Percentiles rank a stretch among this genome's conserved stretches.
These are phyloP conservation scores for Phylloporus arenicola DNA, from an alignment of 768 basidiomycete genomes.

Conservation along the genomic window DNA sequence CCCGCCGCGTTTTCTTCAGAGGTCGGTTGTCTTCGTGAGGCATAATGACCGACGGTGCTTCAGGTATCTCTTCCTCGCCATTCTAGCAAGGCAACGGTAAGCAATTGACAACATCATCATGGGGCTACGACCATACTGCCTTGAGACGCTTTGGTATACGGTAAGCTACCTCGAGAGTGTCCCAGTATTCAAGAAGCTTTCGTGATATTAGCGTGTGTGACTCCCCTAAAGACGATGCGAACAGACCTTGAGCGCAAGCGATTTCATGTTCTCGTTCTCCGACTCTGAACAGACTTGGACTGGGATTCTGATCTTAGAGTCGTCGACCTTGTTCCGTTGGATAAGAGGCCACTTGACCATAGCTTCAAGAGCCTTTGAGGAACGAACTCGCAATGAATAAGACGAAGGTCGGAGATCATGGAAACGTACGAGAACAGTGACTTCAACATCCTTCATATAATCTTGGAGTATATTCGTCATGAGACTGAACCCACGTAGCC, in stretches of 20 bases:
- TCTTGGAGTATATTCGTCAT: conserved; percentile 89
- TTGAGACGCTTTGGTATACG: conserved; percentile 77
- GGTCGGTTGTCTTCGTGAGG: conserved; percentile 28
- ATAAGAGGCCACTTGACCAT: conserved; percentile 77
- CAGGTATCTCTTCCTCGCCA: conserved; percentile 27
- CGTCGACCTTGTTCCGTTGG: conserved; percentile 88
- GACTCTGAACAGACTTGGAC: conserved; percentile 51
- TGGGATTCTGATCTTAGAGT: conserved; percentile 63
- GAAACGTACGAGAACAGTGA: conserved; percentile 59
- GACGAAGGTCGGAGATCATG: neutral
- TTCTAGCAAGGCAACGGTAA: conserved; percentile 16
- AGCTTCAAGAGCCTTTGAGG: conserved; percentile 53
- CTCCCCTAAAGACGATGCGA: neutral
- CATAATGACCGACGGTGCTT: conserved; percentile 13
- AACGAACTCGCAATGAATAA: neutral
- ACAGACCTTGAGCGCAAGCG: conserved; percentile 58
- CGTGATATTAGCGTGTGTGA: neutral
- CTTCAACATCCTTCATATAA: conserved; percentile 60
- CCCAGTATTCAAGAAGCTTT: conserved; percentile 80
- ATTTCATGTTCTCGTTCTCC: conserved; percentile 52
- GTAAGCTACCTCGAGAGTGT: conserved; percentile 66
- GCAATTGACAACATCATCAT: neutral
- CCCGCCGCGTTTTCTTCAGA: conserved; percentile 29
- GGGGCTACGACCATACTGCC: conserved; percentile 26
- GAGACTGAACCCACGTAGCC: conserved; percentile 86